Conservation (phyloP, 2,329 filamentous ascomycete species). For the Ceratocystis ficicola region DNA sequence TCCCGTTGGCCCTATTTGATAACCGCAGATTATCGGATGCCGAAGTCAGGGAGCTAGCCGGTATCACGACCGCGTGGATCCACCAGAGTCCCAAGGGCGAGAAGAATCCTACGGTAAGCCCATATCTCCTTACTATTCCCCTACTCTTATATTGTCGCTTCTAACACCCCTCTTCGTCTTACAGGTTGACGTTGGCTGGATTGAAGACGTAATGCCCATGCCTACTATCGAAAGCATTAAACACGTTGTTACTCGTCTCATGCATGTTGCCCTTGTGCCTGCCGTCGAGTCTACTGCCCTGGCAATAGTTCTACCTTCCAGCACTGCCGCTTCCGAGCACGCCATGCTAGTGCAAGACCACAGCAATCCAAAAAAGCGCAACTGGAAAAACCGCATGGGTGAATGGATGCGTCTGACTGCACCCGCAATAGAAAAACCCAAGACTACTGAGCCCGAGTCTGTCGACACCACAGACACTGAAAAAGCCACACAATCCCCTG, state of each 20-base stretch:
- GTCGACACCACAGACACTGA: not conserved
- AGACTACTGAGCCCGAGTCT: not conserved
- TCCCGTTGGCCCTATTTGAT: slow-evolving; percentile 26
- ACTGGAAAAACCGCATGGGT: slow-evolving; percentile 19
- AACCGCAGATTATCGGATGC: slow-evolving; percentile 22
- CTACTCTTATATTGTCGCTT: not conserved
- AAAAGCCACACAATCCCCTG: not conserved
- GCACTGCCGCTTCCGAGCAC: not conserved
- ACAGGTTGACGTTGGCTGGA: slow-evolving; percentile 18
- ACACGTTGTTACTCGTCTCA: slow-evolving; percentile 21
- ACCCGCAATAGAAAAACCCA: slow-evolving; percentile 1
- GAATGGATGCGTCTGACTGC: slow-evolving; percentile 16
- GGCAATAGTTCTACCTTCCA: not conserved
- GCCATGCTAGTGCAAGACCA: slow-evolving; percentile 12
- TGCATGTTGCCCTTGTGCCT: slow-evolving; percentile 12
- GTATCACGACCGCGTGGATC: slow-evolving; percentile 29
- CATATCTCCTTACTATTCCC: not conserved
- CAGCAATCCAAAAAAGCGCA: slow-evolving; percentile 12
- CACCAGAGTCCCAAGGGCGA: slow-evolving; percentile 6
- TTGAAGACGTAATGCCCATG: slow-evolving; percentile 13
- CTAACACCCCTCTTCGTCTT: not conserved
- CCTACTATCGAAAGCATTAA: slow-evolving; percentile 19
- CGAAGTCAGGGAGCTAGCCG: slow-evolving; percentile 28
- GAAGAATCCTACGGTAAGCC: slow-evolving; percentile 14
- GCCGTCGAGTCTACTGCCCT: not conserved